Evolutionary conservation across 441 rosid species (phyloP), one percentile per base, ranked within the genome.

Genomic region (Adansonia grandidieri): DNA sequence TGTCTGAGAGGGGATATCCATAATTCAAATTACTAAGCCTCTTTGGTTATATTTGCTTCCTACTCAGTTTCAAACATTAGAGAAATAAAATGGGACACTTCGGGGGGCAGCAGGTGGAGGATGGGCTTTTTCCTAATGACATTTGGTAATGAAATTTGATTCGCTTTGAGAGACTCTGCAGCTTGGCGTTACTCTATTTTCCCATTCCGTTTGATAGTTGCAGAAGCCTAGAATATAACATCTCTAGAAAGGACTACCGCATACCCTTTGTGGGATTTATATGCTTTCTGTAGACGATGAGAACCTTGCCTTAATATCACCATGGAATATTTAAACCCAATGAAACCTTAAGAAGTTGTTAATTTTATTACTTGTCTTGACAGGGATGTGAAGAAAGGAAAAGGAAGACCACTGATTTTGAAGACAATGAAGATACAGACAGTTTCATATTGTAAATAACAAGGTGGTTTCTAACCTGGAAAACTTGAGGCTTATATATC

Each of bases 281-380:
- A 60, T 37, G 69, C 48, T 64, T 37, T 37, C 47, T 40, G 20
- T 15, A 64, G 64, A 20, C 24, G 69, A 64, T 15, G 11, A 15
- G 48, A 42, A 37, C 15, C 51, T 66, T 42, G 50, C 71, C 17
- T 66, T 66, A 42, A 66, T 42, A 42, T 66, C 22, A 66, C 28
- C 71, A 9, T 66, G 42, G 42, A n/a, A 64, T 64, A 40, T 64
- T 32, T 37, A 64, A 64, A 37, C 47, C 69, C 37, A 64, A 14
- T 37, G 19, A 64, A 32, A 14, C 19, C 19, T 63, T 13, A 28
- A 32, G 9, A 40, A n/a, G 51, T 65, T 17, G 0, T n/a, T 42
- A 9, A 66, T 1, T 42, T 66, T 42, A n/a, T 40, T 66, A 40
- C 13, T 66, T 17, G 5, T 66, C 51, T 42, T 66, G 51, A 66